Evolutionary conservation across 1,284 basidiomycete genomes (phyloP), one percentile per base, ranked within the genome.

Genomic region (Veloporphyrellus conicus): DNA sequence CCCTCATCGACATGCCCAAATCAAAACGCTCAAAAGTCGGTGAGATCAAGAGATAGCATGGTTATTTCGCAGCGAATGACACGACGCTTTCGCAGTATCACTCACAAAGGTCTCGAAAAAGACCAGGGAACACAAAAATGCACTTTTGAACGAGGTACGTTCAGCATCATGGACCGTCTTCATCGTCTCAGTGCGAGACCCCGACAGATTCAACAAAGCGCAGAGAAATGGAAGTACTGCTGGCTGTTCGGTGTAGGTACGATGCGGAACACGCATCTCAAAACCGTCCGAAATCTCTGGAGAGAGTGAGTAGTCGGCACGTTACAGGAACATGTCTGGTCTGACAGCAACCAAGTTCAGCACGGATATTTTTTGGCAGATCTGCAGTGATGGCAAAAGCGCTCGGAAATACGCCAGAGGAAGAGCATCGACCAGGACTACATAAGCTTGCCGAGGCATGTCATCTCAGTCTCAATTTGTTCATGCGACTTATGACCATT

Each of bases 361-460:
- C 87, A 37, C 81, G 93, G 57, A 86, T 99, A 73, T 95, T 95
- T 69, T 92, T 96, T 71, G 95, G 92, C 32, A 81, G 88, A 62
- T 86, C 89, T 55, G 87, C 90, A 29, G 91, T 99, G 37, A 92
- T 99, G 87, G 90, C 93, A 35, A 94, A 94, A 69, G 95, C 93
- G 37, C 76, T 99, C n/a, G 95, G 95, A 5, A 80, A 82, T 45
- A 87, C 89, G 7, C 77, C 80, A 34, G 94, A 92, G 69, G 87
- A 90, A 54, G 96, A 98, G 71, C 83, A 94, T 64, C 77, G 82
- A 53, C 72, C 78, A 52, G 94, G 93, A 5, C 68, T 97, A 39
- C 79, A 85, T 58, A 82, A 87, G 63, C 77, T 99, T 44, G 84
- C 90, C 40, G 76, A 83, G 68, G 93, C 88, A 61, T 56, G 84